Conservation (phyloP, 805 yeast genomes). For the Jamesozyma hellenica region DNA sequence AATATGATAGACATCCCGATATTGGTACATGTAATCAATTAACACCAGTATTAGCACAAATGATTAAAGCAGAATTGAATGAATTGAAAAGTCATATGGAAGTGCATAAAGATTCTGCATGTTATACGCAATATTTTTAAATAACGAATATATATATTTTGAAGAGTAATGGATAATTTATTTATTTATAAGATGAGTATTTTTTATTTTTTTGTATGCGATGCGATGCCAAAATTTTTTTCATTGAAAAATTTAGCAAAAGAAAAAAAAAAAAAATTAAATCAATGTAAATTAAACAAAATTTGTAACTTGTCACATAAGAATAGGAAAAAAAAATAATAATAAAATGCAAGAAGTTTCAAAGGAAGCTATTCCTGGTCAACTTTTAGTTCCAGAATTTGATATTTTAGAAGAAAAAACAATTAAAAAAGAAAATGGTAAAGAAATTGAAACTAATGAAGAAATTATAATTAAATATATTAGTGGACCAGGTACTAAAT, state of each 20-base stretch:
- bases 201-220: no score
- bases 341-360: slow-evolving; percentile 25
- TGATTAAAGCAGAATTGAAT: slow-evolving; percentile 78
- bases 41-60: slow-evolving; percentile 79
- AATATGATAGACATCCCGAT: slow-evolving; percentile 89
- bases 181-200: no score
- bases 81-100: slow-evolving; percentile 70
- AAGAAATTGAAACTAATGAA: not conserved
- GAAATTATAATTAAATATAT: slow-evolving; percentile 29
- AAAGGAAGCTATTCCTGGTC: slow-evolving; percentile 66
- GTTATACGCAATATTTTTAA: slow-evolving; percentile 75
- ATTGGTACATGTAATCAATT: slow-evolving; percentile 84
- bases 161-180: no score
- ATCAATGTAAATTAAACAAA: no score
- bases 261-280: not conserved
- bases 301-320: no score
- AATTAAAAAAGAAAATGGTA: not conserved
- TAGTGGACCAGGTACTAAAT: slow-evolving; percentile 58
- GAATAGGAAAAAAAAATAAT: not conserved
- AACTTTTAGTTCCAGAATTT: slow-evolving; percentile 53
- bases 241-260: no score
- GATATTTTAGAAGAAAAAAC: slow-evolving; percentile 15
- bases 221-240: no score
- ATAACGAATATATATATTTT: not conserved
- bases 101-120: slow-evolving; percentile 66